A percentile compares a stretch with the other conserved stretches of the same genome.
Evolutionary conservation across 139 green algal species (phyloP).

Genomic region (Picochlorum sp.): DNA sequence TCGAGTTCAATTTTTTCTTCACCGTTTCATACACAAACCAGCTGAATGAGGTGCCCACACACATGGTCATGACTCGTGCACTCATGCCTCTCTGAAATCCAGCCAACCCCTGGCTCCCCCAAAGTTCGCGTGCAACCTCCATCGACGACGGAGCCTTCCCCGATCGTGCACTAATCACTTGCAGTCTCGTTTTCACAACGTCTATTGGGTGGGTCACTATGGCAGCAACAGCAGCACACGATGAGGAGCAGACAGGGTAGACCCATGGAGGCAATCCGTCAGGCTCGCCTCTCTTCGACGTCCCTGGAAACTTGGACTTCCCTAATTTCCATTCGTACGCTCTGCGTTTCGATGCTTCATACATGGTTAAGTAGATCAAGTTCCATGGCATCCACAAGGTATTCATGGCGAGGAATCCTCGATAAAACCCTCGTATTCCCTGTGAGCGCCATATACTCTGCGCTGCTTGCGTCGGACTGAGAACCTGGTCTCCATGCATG

Average conservation of each 20-base stretch:
- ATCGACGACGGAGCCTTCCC: neutral
- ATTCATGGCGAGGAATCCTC: conserved; percentile 57
- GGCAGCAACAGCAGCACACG: conserved; percentile 42
- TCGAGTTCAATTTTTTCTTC: conserved; percentile 26
- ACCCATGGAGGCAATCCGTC: conserved; percentile 26
- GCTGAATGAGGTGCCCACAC: conserved; percentile 43
- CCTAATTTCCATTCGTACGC: conserved; percentile 6
- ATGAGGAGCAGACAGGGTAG: conserved; percentile 28
- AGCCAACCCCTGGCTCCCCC: conserved; percentile 32
- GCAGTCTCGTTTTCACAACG: conserved; percentile 75
- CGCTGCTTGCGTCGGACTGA: conserved; percentile 7
- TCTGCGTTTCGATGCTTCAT: conserved; percentile 47
- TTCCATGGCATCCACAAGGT: conserved; percentile 76
- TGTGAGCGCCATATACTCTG: conserved; percentile 17
- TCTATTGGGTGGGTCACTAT: conserved; percentile 65
- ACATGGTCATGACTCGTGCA: conserved; percentile 50
- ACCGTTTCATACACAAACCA: conserved; percentile 62
- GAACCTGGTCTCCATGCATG: neutral
- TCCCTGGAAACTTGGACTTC: neutral
- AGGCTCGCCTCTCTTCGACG: no score
- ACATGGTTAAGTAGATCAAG: conserved; percentile 61
- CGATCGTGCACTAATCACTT: conserved; percentile 39
- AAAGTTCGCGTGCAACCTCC: conserved; percentile 24
- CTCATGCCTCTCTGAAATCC: conserved; percentile 41
- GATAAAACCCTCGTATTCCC: conserved; percentile 14